Evolutionary conservation across 148 eudicot genomes (phyloP).

Genomic region (Rhododendron ferrugineum): DNA sequence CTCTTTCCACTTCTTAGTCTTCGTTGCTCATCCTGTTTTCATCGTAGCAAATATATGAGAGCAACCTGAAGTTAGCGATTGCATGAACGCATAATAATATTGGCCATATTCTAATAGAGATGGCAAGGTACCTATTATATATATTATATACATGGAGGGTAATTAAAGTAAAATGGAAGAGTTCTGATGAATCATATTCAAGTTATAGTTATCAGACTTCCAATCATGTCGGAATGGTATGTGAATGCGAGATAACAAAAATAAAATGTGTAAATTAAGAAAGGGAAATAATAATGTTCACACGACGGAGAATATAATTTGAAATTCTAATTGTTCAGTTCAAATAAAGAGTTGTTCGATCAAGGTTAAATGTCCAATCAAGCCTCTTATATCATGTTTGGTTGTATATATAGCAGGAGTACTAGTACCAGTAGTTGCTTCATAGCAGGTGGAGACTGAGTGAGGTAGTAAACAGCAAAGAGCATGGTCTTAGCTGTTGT

Average conservation of each 20-base stretch:
- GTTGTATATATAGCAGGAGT: neutral
- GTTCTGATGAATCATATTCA: neutral
- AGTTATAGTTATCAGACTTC: no score
- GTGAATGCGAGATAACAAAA: neutral
- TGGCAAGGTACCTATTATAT: neutral
- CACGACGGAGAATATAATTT: no score
- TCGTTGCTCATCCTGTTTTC: slow-evolving; percentile 43
- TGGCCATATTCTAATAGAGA: neutral
- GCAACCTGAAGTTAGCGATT: neutral
- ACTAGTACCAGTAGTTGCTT: slow-evolving; percentile 36
- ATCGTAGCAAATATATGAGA: neutral
- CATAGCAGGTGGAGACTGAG: slow-evolving; percentile 38
- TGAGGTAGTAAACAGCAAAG: slow-evolving; percentile 50
- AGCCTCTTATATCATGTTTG: neutral
- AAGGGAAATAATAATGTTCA: neutral
- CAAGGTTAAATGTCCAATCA: neutral
- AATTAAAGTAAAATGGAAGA: neutral
- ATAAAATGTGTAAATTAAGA: no score
- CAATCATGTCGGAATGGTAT: no score
- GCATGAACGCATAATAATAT: neutral
- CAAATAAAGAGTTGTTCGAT: neutral
- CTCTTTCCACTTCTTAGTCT: slow-evolving; percentile 23
- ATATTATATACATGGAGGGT: neutral
- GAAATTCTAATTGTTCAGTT: neutral
- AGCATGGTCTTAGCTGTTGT: slow-evolving; percentile 59